Base-by-base conservation (phyloP, 345 rosid genomes). In the Salix suchowensis region DNA sequence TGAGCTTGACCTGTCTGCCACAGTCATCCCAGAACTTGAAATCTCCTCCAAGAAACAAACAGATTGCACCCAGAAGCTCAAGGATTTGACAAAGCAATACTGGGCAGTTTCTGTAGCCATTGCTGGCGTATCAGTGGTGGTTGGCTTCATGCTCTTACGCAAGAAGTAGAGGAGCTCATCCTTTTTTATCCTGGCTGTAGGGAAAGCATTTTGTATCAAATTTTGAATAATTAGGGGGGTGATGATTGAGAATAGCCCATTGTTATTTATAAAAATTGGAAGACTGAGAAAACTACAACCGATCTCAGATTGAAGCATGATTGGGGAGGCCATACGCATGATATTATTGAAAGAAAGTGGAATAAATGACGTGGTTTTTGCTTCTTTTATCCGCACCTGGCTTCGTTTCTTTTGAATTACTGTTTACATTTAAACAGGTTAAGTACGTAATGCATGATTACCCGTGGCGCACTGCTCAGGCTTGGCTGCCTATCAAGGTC, bases 51-150 rank as follows among this genome's bases (percentile, higher is more conserved):
- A 87, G 79, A 83, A 84, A 23, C 76, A 81, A 67, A 37, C 78
- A 54, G 77, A 72, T 32, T 75, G 80, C 67, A 77, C 74, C 50
- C 76, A 79, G 86, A 86, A 86, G 82, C 65, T 90, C 68, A 60
- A 80, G 79, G 86, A 81, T 77, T 76, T 93, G 76, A 78, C 93
- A 23, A 89, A 85, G 72, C 89, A 88, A 76, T 89, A 87, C 74
- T 95, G 97, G 97, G 73, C 87, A 36, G 80, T 86, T 73, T 94
- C 98, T 67, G 89, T 85, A 39, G 88, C 87, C 42, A 73, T 90
- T 46, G 77, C 80, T 28, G 87, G 93, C 64, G 71, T 93, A 78
- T 91, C 98, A 1, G 81, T 89, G 80, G 87, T 90, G 52, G 79
- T 82, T 70, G 88, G 94, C 78, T 76, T 93, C 83, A 28, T 91